Evolutionary conservation across 371 early-diverging fungal genomes (phyloP).

Genomic region (Mortierella sp.): DNA sequence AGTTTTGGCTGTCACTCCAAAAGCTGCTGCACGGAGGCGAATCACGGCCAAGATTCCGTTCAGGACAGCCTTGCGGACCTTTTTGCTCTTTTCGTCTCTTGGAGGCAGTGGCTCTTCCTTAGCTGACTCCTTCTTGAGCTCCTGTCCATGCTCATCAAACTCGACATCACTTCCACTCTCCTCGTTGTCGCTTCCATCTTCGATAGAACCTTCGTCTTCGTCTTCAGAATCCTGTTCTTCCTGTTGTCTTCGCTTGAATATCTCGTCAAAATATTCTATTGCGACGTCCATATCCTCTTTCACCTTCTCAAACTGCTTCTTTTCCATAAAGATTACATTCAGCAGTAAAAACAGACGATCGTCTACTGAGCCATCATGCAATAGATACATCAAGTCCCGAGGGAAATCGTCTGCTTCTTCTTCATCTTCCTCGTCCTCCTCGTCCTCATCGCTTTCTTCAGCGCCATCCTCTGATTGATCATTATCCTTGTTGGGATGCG

Average conservation of each 20-base stretch:
- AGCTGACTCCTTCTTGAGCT: slow-evolving; percentile 11
- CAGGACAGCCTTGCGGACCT: slow-evolving; percentile 51
- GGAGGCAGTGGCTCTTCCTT: slow-evolving; percentile 13
- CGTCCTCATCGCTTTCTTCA: slow-evolving; percentile 40
- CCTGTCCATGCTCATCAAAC: neutral
- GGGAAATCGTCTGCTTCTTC: slow-evolving; percentile 55
- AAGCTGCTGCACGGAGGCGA: slow-evolving; percentile 55
- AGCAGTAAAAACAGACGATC: slow-evolving; percentile 69
- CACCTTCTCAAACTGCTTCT: slow-evolving; percentile 63
- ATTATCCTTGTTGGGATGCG: neutral
- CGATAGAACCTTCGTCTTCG: slow-evolving; percentile 48
- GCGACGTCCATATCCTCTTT: slow-evolving; percentile 62
- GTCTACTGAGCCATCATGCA: slow-evolving; percentile 64
- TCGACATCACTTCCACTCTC: neutral
- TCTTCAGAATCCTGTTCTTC: slow-evolving; percentile 49
- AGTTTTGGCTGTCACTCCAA: slow-evolving; percentile 45
- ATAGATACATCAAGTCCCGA: slow-evolving; percentile 53
- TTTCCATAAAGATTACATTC: slow-evolving; percentile 69
- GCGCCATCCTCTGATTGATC: slow-evolving; percentile 16
- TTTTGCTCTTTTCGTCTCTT: slow-evolving; percentile 44
- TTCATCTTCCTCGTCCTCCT: slow-evolving; percentile 54
- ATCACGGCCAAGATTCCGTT: slow-evolving; percentile 55
- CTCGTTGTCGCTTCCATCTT: slow-evolving; percentile 2
- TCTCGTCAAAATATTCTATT: slow-evolving; percentile 64
- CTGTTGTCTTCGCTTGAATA: slow-evolving; percentile 47